Evolutionary conservation across 2,329 filamentous ascomycete species (phyloP).

Genomic region (Sporothrix brasiliensis): DNA sequence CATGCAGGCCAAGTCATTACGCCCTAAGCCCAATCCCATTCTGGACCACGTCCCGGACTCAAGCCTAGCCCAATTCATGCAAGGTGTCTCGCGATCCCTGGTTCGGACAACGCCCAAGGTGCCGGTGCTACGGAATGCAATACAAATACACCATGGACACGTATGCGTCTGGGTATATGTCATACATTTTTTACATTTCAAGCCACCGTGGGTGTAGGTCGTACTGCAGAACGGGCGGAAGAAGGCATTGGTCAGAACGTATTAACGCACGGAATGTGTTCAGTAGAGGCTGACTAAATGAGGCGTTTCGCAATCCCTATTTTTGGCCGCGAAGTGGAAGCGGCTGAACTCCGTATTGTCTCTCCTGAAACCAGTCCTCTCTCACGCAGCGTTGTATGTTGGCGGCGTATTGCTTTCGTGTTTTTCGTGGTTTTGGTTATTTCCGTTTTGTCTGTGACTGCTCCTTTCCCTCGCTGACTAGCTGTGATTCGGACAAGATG

Average conservation of each 20-base stretch:
- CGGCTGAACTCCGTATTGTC: background rate
- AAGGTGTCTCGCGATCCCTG: conserved; percentile 19
- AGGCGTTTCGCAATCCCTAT: background rate
- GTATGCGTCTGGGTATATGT: too few species aligned
- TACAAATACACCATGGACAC: background rate
- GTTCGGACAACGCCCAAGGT: conserved; percentile 19
- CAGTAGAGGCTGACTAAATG: too few species aligned
- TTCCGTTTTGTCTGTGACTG: too few species aligned
- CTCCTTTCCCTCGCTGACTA: background rate
- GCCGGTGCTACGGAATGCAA: conserved; percentile 2
- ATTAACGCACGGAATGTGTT: background rate
- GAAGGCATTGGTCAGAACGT: background rate
- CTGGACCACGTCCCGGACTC: conserved; percentile 15
- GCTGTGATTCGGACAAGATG: conserved; percentile 22
- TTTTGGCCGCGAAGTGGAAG: background rate
- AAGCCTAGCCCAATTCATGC: conserved; percentile 14
- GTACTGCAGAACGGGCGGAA: background rate
- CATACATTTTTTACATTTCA: background rate
- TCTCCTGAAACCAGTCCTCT: conserved; percentile 9
- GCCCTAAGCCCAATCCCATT: background rate
- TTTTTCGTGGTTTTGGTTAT: background rate
- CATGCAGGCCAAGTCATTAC: conserved; percentile 7
- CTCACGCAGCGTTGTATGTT: background rate
- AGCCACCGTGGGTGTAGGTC: background rate
- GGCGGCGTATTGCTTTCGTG: too few species aligned